phyloP scores from a whole-genome alignment of 2,329 filamentous ascomycete genomes.

The Pleomassaria siparia region DNA sequence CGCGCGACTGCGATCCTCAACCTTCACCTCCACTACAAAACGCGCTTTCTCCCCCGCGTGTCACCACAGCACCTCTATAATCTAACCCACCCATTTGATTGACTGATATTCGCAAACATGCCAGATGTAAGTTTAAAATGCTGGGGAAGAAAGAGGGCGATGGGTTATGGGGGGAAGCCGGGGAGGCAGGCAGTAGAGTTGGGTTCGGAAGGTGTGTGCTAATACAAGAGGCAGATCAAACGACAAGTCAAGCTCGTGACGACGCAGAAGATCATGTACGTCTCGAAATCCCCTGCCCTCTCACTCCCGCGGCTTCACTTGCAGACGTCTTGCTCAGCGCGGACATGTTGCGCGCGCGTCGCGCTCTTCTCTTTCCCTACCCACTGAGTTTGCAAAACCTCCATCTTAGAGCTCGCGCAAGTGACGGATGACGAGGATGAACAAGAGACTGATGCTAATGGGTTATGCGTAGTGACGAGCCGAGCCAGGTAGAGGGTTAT shows the following conservation, averaged over 20 bases:
- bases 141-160: too few relatives aligned
- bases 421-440: not conserved
- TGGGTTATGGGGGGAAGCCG: not conserved
- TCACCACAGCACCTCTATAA: slow-evolving; percentile 3
- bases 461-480: slow-evolving; percentile 63
- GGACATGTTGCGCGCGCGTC: not conserved
- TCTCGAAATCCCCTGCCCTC: slow-evolving; percentile 23
- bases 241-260: slow-evolving; percentile 91
- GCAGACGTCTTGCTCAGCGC: too few relatives aligned
- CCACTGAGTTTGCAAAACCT: not conserved
- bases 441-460: not conserved
- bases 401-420: not conserved
- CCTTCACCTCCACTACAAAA: too few relatives aligned
- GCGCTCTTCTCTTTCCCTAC: slow-evolving; percentile 10
- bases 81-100: not conserved
- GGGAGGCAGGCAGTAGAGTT: not conserved
- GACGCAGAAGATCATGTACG: slow-evolving; percentile 85
- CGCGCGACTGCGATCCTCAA: too few relatives aligned
- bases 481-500: slow-evolving; percentile 80
- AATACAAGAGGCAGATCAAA: slow-evolving; percentile 61
- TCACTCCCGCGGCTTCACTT: not conserved
- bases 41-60: slow-evolving; percentile 22
- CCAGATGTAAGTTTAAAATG: slow-evolving; percentile 49
- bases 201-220: slow-evolving; percentile 11
- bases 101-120: slow-evolving; percentile 37